Evolutionary conservation across 2,329 filamentous ascomycete species (phyloP), one percentile per base, ranked within the genome.

Genomic region (Blastomyces gilchristii): DNA sequence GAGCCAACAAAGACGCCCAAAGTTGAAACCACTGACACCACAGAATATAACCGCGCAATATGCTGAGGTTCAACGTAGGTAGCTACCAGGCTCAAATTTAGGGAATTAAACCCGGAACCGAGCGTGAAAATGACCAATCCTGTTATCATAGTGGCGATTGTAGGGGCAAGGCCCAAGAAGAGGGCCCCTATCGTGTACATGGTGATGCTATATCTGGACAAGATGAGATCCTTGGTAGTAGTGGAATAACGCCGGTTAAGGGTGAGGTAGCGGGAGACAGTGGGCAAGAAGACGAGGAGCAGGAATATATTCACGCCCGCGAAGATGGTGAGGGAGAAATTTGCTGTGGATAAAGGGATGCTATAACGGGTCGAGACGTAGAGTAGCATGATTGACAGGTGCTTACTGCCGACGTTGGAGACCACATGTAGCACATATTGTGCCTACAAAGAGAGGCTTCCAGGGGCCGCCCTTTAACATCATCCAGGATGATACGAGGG

Each of bases 351-450:
- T 22, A 82, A 72, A 43, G 77, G 76, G 78, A 80, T 82, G 31
- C 69, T 67, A 62, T 81, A 82, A 31, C 80, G 73, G n/a, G 78
- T 79, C 0, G 80, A 82, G 22, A 81, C 78, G 67, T 82, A 82
- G 63, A 80, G 78, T n/a, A 81, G 73, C 16, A 82, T 68, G 61
- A 82, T 74, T 65, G 75, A 77, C 18, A 78, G 71, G 11, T 78
- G 77, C 58, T 80, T 79, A 34, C 79, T 74, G 59, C 78, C 79
- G 7, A 82, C 71, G n/a, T 78, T 74, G 66, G 78, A 75, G 65
- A n/a, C 74, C 72, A 7, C 70, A 49, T 14, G 72, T 68, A 8
- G 76, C 65, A 25, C 76, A 69, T 5, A 63, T 65, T 61, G 72
- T 74, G 12, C 76, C 77, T 9, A 73, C 65, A 5, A 76, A 58